Percentiles rank a stretch among this genome's conserved stretches.
These are phyloP conservation scores for Euphrasia arctica DNA, from an alignment of 305 asterid genomes.

Conservation along the genomic window DNA sequence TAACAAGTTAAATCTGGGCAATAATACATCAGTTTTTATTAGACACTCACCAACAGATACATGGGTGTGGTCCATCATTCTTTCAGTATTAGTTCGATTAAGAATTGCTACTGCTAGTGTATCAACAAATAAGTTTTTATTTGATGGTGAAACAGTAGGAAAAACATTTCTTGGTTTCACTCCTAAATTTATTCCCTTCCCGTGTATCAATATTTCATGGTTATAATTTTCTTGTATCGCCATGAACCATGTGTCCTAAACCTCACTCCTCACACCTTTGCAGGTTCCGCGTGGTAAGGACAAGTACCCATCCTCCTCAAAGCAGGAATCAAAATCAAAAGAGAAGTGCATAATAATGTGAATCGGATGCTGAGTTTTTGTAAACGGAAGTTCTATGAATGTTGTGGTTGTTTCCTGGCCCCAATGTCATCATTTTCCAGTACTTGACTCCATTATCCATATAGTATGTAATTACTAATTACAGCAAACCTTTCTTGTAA, in stretches of 20 bases:
- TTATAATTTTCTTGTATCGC: background rate
- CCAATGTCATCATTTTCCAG: background rate
- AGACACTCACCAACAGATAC: constrained; percentile 4
- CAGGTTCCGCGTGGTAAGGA: constrained; percentile 59
- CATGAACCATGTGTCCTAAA: background rate
- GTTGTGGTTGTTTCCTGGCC: constrained; percentile 22
- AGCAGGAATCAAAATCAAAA: constrained; percentile 63
- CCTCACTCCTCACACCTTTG: constrained; percentile 14
- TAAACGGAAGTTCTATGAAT: constrained; percentile 16
- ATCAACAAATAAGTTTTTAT: too few relatives aligned
- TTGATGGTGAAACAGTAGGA: background rate
- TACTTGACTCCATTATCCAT: background rate
- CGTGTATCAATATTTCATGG: background rate
- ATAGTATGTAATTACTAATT: constrained; percentile 17
- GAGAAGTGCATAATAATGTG: constrained; percentile 77
- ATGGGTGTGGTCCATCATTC: background rate
- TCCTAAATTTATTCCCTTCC: background rate
- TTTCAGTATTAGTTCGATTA: background rate
- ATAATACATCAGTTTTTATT: background rate
- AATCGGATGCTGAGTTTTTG: constrained; percentile 9
- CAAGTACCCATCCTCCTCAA: constrained; percentile 41
- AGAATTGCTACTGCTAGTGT: background rate
- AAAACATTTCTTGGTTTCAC: background rate
- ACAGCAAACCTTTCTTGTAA: constrained; percentile 25
- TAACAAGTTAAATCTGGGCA: background rate